These are phyloP conservation scores for Jaltomata sinuosa DNA, from an alignment of 257 asterid species.

Conservation along the genomic window DNA sequence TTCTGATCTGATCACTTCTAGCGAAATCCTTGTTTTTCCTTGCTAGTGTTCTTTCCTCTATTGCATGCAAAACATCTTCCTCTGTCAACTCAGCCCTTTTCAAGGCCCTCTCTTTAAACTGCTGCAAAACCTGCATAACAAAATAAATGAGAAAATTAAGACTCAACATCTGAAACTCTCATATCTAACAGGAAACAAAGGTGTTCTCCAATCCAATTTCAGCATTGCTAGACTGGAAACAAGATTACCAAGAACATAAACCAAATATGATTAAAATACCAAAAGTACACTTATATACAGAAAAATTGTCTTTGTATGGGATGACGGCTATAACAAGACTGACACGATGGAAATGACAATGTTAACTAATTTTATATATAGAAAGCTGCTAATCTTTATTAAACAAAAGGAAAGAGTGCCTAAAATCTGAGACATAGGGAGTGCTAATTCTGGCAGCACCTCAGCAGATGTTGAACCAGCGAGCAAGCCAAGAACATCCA, in stretches of 20 bases:
- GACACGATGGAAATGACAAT: neutral
- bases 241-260: neutral
- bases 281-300: neutral
- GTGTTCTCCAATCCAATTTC: neutral
- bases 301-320: neutral
- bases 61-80: conserved; percentile 38
- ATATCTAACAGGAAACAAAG: neutral
- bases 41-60: conserved; percentile 56
- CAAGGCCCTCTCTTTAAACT: conserved; percentile 79
- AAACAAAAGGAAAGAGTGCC: neutral
- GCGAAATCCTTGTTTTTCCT: conserved; percentile 49
- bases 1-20: conserved; percentile 61
- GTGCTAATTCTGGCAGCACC: conserved; percentile 14
- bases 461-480: conserved; percentile 22
- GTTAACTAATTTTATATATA: neutral
- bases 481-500: conserved; percentile 33
- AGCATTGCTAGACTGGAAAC: neutral
- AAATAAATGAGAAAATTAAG: neutral
- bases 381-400: neutral
- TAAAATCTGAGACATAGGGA: neutral
- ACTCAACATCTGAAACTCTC: neutral
- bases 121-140: conserved; percentile 50
- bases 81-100: conserved; percentile 57
- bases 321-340: neutral
- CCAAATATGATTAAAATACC: neutral